phyloP scores from a whole-genome alignment of 2,329 filamentous ascomycete species.

The Teratosphaeriaceae sp. region DNA sequence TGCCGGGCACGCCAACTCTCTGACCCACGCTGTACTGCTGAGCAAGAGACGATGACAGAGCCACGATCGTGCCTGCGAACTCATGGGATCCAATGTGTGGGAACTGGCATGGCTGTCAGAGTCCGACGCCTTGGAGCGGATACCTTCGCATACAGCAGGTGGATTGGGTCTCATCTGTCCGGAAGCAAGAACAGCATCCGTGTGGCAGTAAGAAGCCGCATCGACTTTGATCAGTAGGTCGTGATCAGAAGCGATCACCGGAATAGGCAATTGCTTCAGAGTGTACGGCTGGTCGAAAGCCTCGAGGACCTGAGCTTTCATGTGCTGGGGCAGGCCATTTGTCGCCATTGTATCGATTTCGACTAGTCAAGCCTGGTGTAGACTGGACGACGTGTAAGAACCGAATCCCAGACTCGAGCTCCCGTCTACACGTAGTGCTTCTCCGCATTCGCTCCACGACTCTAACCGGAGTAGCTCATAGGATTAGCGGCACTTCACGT shows the following conservation, averaged over 20 bases:
- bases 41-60: constrained; percentile 20
- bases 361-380: too few species aligned
- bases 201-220: constrained; percentile 44
- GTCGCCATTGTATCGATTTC: too few species aligned
- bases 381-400: too few species aligned
- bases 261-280: constrained; percentile 32
- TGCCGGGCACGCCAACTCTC: constrained; percentile 36
- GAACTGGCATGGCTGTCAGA: too few species aligned
- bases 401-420: too few species aligned
- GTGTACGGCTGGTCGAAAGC: constrained; percentile 37
- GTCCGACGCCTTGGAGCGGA: too few species aligned
- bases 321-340: constrained; percentile 19
- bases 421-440: too few species aligned
- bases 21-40: constrained; percentile 21
- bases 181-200: constrained; percentile 33
- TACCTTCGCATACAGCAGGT: too few species aligned
- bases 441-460: too few species aligned
- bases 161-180: constrained; percentile 31
- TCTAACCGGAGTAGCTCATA: too few species aligned
- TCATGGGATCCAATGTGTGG: constrained; percentile 43
- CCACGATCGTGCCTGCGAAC: constrained; percentile 40
- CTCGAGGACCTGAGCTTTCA: constrained; percentile 38
- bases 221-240: constrained; percentile 42
- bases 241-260: constrained; percentile 25
- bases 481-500: too few species aligned